Percentiles rank a stretch among this genome's conserved stretches.
Conservation (phyloP, 805 yeast species). For the Saturnispora halmiae region DNA sequence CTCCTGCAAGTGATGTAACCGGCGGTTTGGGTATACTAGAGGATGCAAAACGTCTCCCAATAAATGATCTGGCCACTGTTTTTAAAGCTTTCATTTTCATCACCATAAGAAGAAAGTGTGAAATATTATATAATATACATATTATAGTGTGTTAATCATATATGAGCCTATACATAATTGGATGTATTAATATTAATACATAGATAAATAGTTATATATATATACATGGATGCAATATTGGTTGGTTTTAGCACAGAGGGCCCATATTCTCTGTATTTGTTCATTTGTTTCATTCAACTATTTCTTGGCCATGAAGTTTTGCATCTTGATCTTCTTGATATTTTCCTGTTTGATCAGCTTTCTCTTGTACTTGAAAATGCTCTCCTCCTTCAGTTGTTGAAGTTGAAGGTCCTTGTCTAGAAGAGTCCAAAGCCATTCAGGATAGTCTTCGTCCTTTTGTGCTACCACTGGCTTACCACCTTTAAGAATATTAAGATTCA, state of each 20-base stretch:
- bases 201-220: not conserved
- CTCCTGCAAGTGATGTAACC: not conserved
- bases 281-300: not conserved
- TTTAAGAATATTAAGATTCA: slow-evolving; percentile 66
- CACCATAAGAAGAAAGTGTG: too few species aligned
- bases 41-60: not conserved
- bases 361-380: slow-evolving; percentile 60
- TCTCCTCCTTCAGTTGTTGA: slow-evolving; percentile 41
- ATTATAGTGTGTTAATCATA: too few species aligned
- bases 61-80: not conserved
- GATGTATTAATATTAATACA: too few species aligned
- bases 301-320: slow-evolving; percentile 59
- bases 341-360: slow-evolving; percentile 61
- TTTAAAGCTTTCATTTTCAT: not conserved
- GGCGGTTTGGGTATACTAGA: slow-evolving; percentile 2
- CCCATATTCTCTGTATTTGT: not conserved
- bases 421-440: slow-evolving; percentile 88
- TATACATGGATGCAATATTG: not conserved
- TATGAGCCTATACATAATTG: too few species aligned
- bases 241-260: not conserved
- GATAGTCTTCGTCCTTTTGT: slow-evolving; percentile 78
- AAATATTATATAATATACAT: too few species aligned
- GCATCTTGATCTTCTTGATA: slow-evolving; percentile 61
- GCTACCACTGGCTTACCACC: slow-evolving; percentile 86
- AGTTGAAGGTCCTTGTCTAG: slow-evolving; percentile 59